phyloP scores from a whole-genome alignment of 768 basidiomycete genomes.

The Boletus pseudopeckii region DNA sequence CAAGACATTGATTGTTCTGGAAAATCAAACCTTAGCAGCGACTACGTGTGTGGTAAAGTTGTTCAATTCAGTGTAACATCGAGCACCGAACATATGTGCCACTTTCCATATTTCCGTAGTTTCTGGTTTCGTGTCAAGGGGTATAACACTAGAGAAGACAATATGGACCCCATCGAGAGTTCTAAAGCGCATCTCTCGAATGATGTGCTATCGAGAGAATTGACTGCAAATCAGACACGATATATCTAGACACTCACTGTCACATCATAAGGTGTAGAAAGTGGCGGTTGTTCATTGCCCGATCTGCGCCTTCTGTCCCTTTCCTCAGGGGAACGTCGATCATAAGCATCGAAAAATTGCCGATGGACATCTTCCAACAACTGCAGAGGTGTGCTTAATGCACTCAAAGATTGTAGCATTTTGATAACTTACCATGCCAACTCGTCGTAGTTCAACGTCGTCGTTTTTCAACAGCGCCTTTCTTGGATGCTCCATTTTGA shows the following conservation, averaged over 20 bases:
- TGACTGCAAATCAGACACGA: neutral
- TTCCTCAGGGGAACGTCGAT: conserved; percentile 34
- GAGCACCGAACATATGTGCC: conserved; percentile 86
- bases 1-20: neutral
- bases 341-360: conserved; percentile 71
- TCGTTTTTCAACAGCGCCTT: conserved; percentile 86
- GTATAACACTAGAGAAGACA: conserved; percentile 93
- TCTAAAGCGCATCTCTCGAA: conserved; percentile 71
- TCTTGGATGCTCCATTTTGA: conserved; percentile 45
- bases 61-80: conserved; percentile 66
- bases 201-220: conserved; percentile 60
- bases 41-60: conserved; percentile 83
- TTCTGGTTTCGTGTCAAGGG: conserved; percentile 79
- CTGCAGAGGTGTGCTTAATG: conserved; percentile 36
- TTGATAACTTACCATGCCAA: conserved; percentile 59
- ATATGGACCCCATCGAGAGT: conserved; percentile 80
- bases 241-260: conserved; percentile 51
- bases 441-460: conserved; percentile 74
- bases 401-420: neutral
- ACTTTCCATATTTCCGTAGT: conserved; percentile 80
- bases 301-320: conserved; percentile 29
- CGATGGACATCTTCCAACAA: conserved; percentile 78
- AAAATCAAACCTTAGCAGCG: conserved; percentile 67
- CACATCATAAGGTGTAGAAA: conserved; percentile 59
- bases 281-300: conserved; percentile 24